These are phyloP conservation scores for Jackrogersella minutella DNA, from an alignment of 495 filamentous ascomycete species.

Conservation along the genomic window DNA sequence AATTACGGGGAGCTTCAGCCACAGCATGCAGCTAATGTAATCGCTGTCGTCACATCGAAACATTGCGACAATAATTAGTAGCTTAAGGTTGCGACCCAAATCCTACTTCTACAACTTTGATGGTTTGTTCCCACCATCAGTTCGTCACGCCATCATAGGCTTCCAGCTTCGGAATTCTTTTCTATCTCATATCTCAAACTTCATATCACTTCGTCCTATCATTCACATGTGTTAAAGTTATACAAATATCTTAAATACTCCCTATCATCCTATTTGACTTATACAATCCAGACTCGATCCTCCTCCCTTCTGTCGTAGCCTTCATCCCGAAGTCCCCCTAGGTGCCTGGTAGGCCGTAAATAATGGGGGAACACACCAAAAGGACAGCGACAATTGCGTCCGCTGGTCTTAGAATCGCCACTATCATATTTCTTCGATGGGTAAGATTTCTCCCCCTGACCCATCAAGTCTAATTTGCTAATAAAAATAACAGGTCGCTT, in stretches of 20 bases:
- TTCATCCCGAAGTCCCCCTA: background rate
- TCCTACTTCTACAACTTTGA: constrained; percentile 23
- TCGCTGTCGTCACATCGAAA: constrained; percentile 33
- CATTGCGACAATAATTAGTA: constrained; percentile 15
- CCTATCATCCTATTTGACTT: background rate
- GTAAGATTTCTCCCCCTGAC: constrained; percentile 55
- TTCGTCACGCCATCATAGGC: constrained; percentile 36
- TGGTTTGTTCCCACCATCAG: constrained; percentile 12
- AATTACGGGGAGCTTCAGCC: constrained; percentile 39
- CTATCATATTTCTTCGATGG: constrained; percentile 81
- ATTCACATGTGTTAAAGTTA: constrained; percentile 22
- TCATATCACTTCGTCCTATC: constrained; percentile 24
- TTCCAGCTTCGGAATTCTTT: constrained; percentile 15
- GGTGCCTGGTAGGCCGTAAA: background rate
- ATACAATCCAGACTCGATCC: constrained; percentile 2
- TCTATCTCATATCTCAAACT: constrained; percentile 8
- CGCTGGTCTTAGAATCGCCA: constrained; percentile 24
- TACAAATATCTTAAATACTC: background rate
- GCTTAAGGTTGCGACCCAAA: constrained; percentile 22
- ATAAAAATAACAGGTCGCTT: constrained; percentile 26
- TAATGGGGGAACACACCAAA: constrained; percentile 28
- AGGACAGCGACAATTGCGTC: constrained; percentile 32
- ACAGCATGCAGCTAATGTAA: constrained; percentile 26
- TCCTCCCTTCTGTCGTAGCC: constrained; percentile 8
- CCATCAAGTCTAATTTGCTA: constrained; percentile 15